A percentile compares a stretch with the other conserved stretches of the same genome.
Evolutionary conservation across 805 yeast species (phyloP).

Genomic region (Candida nemodendra): DNA sequence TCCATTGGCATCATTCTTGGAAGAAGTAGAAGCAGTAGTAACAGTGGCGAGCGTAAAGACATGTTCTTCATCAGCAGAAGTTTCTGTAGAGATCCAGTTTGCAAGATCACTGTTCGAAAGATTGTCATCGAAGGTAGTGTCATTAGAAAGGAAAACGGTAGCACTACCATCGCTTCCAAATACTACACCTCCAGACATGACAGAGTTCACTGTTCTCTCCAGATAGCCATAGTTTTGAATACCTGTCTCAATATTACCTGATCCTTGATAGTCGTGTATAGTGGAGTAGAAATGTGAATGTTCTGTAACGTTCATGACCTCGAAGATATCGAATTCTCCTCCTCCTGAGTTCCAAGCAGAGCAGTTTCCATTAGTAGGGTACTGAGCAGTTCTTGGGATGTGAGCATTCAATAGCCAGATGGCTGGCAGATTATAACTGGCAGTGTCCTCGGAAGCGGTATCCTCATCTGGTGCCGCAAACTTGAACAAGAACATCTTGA

Average conservation of each 20-base stretch:
- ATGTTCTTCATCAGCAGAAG: constrained; percentile 12
- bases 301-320: constrained; percentile 64
- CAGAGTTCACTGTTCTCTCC: constrained; percentile 46
- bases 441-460: constrained; percentile 31
- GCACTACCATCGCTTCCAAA: constrained; percentile 62
- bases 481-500: constrained; percentile 71
- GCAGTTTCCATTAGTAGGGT: constrained; percentile 58
- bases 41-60: constrained; percentile 21
- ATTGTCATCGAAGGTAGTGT: constrained; percentile 46
- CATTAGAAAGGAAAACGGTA: constrained; percentile 57
- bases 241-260: constrained; percentile 60
- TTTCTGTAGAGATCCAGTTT: constrained; percentile 41
- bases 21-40: constrained; percentile 8
- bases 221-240: constrained; percentile 56
- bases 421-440: constrained; percentile 64
- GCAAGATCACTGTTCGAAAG: constrained; percentile 44
- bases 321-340: constrained; percentile 78
- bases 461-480: constrained; percentile 64
- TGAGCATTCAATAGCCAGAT: constrained; percentile 71
- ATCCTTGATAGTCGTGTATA: constrained; percentile 75
- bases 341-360: constrained; percentile 79
- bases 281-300: constrained; percentile 58
- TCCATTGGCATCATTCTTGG: constrained; percentile 4
- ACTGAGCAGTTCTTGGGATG: constrained; percentile 74
- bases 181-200: constrained; percentile 71